phyloP scores from a whole-genome alignment of 257 asterid genomes.

The Cordia subcordata region DNA sequence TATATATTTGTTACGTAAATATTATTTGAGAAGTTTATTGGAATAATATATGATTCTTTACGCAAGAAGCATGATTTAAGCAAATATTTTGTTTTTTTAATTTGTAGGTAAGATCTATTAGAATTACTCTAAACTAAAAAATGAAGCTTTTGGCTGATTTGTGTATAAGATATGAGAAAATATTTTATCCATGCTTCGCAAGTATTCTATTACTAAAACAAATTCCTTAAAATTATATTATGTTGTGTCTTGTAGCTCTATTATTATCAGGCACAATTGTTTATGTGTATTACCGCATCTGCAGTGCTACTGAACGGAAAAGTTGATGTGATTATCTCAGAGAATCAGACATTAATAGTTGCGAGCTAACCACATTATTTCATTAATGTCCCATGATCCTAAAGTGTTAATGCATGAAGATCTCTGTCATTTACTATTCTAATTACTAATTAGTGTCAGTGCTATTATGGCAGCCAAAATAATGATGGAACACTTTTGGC shows the following conservation, averaged over 20 bases:
- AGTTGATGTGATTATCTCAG: slow-evolving; percentile 2
- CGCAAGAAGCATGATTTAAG: too few species aligned
- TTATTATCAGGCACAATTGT: too few species aligned
- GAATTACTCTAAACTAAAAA: too few species aligned
- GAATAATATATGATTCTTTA: too few species aligned
- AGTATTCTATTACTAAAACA: background rate
- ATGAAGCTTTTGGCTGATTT: too few species aligned
- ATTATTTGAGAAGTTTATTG: too few species aligned
- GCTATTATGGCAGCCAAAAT: background rate
- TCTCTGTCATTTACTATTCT: slow-evolving; percentile 10
- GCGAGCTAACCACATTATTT: slow-evolving; percentile 16
- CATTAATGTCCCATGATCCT: slow-evolving; percentile 42
- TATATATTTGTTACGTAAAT: too few species aligned
- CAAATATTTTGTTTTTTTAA: too few species aligned
- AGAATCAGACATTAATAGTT: slow-evolving; percentile 19
- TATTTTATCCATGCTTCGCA: background rate
- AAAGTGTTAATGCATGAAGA: slow-evolving; percentile 32
- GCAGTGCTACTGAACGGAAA: background rate
- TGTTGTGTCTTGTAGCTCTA: background rate
- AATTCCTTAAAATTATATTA: background rate
- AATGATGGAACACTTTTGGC: too few species aligned
- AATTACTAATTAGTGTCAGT: background rate
- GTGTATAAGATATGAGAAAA: too few species aligned
- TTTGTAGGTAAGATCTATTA: too few species aligned
- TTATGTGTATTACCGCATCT: too few species aligned